Conservation (phyloP, 2,329 filamentous ascomycete species). For the Neonectria magnoliae region DNA sequence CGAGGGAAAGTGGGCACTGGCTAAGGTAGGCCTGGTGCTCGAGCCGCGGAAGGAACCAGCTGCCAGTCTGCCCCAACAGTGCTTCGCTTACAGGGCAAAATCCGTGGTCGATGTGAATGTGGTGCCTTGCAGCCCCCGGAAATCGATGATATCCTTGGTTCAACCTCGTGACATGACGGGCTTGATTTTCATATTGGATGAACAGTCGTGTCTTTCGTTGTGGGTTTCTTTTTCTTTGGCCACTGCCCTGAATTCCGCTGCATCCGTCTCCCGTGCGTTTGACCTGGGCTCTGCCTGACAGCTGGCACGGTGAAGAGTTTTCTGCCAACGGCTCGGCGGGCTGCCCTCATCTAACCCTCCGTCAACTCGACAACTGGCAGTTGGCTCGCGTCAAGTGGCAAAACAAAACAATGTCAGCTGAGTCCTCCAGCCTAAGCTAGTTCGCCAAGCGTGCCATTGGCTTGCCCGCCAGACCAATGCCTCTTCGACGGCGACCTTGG, state of each 20-base stretch:
- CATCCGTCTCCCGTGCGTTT: background rate
- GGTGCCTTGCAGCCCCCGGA: conserved; percentile 16
- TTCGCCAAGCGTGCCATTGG: conserved; percentile 2
- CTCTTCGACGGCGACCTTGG: background rate
- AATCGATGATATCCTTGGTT: background rate
- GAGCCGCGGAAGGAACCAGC: background rate
- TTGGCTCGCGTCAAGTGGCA: conserved; percentile 1
- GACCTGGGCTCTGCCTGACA: background rate
- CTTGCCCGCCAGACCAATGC: background rate
- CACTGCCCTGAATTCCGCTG: background rate
- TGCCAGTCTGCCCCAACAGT: conserved; percentile 1
- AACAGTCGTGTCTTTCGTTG: background rate
- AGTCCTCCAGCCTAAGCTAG: background rate
- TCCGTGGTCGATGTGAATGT: conserved; percentile 16
- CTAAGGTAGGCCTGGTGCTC: background rate
- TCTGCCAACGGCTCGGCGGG: background rate
- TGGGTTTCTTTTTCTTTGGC: too few species aligned
- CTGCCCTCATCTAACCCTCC: background rate
- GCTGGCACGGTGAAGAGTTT: background rate
- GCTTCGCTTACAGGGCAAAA: conserved; percentile 26
- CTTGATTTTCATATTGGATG: background rate
- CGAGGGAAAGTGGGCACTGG: conserved; percentile 6
- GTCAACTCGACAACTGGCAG: background rate
- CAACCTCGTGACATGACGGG: background rate
- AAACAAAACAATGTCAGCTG: conserved; percentile 1